These are phyloP conservation scores for Metarhizium robertsii DNA, from an alignment of 2,329 filamentous ascomycete species.

Conservation along the genomic window DNA sequence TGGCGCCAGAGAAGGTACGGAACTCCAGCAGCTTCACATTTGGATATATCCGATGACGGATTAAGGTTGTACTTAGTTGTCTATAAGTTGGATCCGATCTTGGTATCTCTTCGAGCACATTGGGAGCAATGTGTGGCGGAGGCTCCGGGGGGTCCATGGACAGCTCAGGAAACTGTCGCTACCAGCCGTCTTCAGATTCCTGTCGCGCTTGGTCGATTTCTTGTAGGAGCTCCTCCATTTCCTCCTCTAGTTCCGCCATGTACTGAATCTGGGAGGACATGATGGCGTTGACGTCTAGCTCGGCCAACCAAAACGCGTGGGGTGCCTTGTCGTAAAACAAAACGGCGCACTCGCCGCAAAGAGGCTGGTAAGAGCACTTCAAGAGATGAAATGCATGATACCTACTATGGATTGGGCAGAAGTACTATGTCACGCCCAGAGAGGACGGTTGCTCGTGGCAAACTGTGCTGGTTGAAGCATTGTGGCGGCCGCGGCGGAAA, in stretches of 20 bases:
- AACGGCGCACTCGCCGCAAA: slow-evolving; percentile 24
- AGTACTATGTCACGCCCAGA: slow-evolving; percentile 18
- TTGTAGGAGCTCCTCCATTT: slow-evolving; percentile 3
- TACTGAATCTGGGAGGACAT: slow-evolving; percentile 3
- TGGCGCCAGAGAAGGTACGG: slow-evolving; percentile 15
- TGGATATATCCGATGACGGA: slow-evolving; percentile 13
- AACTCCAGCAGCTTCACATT: slow-evolving; percentile 17
- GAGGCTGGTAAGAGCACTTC: slow-evolving; percentile 13
- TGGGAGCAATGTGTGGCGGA: not conserved
- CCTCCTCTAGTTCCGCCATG: not conserved
- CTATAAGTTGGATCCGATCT: slow-evolving; percentile 15
- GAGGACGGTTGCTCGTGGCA: slow-evolving; percentile 11
- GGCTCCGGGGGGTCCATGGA: not conserved
- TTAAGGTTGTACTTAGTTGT: slow-evolving; percentile 10
- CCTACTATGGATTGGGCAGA: slow-evolving; percentile 18
- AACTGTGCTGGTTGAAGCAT: slow-evolving; percentile 3
- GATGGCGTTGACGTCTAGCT: slow-evolving; percentile 9
- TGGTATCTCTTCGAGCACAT: slow-evolving; percentile 12
- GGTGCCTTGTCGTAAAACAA: slow-evolving; percentile 14
- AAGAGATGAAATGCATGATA: slow-evolving; percentile 18
- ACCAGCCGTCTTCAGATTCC: not conserved
- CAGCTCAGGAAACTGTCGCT: not conserved
- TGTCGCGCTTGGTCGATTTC: slow-evolving; percentile 3
- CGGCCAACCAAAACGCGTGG: slow-evolving; percentile 13
- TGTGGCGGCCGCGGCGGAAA: slow-evolving; percentile 6